Evolutionary conservation across 2,329 filamentous ascomycete species (phyloP).

Genomic region (Nemania sp.): DNA sequence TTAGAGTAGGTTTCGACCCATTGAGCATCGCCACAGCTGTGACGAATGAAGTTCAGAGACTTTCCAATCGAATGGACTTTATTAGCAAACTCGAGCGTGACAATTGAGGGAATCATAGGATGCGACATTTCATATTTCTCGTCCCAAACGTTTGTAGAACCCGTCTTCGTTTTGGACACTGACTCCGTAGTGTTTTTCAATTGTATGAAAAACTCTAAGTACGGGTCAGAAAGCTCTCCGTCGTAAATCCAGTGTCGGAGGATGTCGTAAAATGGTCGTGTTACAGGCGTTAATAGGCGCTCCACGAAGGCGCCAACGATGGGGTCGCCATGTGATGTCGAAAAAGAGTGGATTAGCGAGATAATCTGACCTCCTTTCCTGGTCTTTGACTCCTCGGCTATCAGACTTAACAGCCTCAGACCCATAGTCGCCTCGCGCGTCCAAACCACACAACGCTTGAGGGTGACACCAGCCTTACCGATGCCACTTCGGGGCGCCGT

Average conservation of each 20-base stretch:
- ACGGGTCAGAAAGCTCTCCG: conserved; percentile 95
- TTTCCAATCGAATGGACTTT: conserved; percentile 98
- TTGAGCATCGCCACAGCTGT: conserved; percentile 88
- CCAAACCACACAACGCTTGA: conserved; percentile 97
- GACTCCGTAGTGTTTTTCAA: conserved; percentile 71
- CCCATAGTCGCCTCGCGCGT: conserved; percentile 97
- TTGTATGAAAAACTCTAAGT: conserved; percentile 91
- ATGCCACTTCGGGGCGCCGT: conserved; percentile 69
- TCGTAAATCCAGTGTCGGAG: conserved; percentile 97
- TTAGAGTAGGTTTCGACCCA: conserved; percentile 98
- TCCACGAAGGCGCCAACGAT: conserved; percentile 94
- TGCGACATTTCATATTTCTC: conserved; percentile 91
- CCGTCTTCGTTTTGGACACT: conserved; percentile 53
- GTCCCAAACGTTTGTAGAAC: conserved; percentile 92
- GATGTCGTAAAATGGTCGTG: conserved; percentile 95
- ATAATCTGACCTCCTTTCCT: conserved; percentile 89
- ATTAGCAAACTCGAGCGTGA: conserved; percentile 89
- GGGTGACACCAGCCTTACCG: conserved; percentile 85
- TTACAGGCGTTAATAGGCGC: conserved; percentile 82
- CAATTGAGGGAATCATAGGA: conserved; percentile 89
- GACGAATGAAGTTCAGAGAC: conserved; percentile 95
- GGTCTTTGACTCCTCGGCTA: conserved; percentile 86
- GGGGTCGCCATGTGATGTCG: conserved; percentile 90
- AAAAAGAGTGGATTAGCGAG: conserved; percentile 90
- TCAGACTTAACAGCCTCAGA: conserved; percentile 87